Conservation (phyloP, 139 green algal genomes). For the Coccomyxa sp. region DNA sequence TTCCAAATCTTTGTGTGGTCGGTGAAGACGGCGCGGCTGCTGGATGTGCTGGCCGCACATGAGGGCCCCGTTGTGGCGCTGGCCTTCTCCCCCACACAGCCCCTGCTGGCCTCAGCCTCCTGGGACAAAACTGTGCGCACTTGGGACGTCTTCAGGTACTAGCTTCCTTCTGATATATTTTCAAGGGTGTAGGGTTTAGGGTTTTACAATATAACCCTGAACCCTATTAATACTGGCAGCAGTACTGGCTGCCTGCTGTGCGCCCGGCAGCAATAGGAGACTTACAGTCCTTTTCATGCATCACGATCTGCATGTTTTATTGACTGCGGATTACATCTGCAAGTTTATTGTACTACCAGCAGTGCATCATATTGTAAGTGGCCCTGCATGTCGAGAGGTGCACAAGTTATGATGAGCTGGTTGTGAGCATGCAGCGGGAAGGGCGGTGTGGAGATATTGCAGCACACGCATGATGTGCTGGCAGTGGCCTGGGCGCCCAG, state of each 20-base stretch:
- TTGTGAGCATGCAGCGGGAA: slow-evolving; percentile 19
- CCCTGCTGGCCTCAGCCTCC: slow-evolving; percentile 73
- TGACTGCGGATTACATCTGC: too few species aligned
- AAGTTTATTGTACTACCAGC: too few species aligned
- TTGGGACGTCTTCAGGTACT: slow-evolving; percentile 85
- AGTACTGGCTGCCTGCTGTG: background rate
- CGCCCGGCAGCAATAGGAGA: background rate
- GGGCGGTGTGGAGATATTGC: slow-evolving; percentile 68
- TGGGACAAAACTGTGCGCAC: slow-evolving; percentile 89
- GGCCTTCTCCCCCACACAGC: slow-evolving; percentile 66
- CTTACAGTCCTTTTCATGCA: too few species aligned
- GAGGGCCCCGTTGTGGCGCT: slow-evolving; percentile 84
- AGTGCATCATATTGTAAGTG: too few species aligned
- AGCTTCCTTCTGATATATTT: background rate
- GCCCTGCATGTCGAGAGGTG: background rate
- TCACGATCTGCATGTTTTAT: too few species aligned
- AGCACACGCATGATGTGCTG: slow-evolving; percentile 91
- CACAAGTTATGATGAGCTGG: background rate
- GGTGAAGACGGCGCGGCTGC: slow-evolving; percentile 83
- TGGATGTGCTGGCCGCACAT: slow-evolving; percentile 90
- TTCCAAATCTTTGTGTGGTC: slow-evolving; percentile 96
- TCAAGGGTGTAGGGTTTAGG: background rate
- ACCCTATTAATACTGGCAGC: background rate
- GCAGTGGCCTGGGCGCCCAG: slow-evolving; percentile 81
- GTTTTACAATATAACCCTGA: background rate